Evolutionary conservation across 2,329 filamentous ascomycete species (phyloP).

Genomic region (Aphanocladium album): DNA sequence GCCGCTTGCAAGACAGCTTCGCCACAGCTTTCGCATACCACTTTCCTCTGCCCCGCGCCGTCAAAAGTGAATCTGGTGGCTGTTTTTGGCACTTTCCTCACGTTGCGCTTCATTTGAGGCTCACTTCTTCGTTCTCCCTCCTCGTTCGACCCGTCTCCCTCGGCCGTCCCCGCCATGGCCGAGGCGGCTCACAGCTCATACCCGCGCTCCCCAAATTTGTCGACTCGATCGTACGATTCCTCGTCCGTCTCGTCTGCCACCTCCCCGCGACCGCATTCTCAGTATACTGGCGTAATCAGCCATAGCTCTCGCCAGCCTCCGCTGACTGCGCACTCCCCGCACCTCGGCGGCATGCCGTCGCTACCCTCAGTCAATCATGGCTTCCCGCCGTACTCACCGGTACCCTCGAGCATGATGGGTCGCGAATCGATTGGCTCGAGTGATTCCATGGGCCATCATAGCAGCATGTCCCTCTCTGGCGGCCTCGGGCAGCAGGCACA

Average conservation of each 20-base stretch:
- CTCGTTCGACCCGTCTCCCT: neutral
- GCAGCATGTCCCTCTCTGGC: slow-evolving; percentile 32
- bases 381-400: slow-evolving; percentile 51
- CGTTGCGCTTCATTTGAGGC: slow-evolving; percentile 12
- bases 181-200: slow-evolving; percentile 51
- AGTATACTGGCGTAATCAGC: slow-evolving; percentile 49
- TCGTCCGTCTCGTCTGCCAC: slow-evolving; percentile 59
- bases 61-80: neutral
- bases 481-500: slow-evolving; percentile 53
- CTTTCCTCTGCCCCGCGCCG: neutral
- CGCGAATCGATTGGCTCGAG: slow-evolving; percentile 56
- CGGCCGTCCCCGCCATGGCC: slow-evolving; percentile 42
- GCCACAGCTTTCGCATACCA: neutral
- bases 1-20: neutral
- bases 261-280: slow-evolving; percentile 50
- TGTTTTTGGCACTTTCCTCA: slow-evolving; percentile 6
- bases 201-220: slow-evolving; percentile 57
- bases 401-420: slow-evolving; percentile 44
- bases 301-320: slow-evolving; percentile 44
- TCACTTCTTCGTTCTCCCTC: slow-evolving; percentile 5
- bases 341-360: slow-evolving; percentile 49
- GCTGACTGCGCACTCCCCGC: slow-evolving; percentile 36
- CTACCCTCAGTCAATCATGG: slow-evolving; percentile 43
- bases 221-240: slow-evolving; percentile 58
- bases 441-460: slow-evolving; percentile 51